phyloP scores from a whole-genome alignment of 1,139 yeast species.

The Casaregolazyma lundiana region DNA sequence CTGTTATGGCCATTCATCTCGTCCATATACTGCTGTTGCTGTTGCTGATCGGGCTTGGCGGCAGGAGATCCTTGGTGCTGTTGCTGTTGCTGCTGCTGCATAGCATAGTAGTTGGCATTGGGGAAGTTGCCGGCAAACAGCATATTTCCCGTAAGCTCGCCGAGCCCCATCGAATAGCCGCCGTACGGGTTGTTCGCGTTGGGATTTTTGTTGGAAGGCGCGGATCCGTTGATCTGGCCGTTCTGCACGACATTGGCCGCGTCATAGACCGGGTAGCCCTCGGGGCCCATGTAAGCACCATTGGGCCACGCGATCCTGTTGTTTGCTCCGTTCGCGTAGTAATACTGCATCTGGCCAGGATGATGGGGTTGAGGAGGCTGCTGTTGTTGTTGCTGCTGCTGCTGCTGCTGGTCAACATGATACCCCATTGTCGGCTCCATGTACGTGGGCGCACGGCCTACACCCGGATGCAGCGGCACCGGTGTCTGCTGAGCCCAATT shows the following conservation, averaged over 20 bases:
- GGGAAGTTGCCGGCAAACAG: slow-evolving; percentile 7
- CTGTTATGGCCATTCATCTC: slow-evolving; percentile 3
- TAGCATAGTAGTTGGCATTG: slow-evolving; percentile 4
- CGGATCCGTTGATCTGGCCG: slow-evolving; percentile 8
- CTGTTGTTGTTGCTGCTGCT: slow-evolving; percentile 14
- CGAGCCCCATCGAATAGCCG: slow-evolving; percentile 3
- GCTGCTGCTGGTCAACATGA: slow-evolving; percentile 8
- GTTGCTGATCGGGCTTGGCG: slow-evolving; percentile 8
- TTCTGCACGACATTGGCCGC: slow-evolving; percentile 10
- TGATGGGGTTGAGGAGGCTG: slow-evolving; percentile 11
- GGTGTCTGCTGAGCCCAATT: slow-evolving; percentile 10
- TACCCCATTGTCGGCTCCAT: slow-evolving; percentile 10
- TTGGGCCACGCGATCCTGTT: slow-evolving; percentile 8
- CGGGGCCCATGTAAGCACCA: slow-evolving; percentile 10
- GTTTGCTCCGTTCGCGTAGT: slow-evolving; percentile 8
- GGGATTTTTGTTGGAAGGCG: slow-evolving; percentile 9
- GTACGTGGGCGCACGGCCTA: slow-evolving; percentile 7
- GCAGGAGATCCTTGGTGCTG: slow-evolving; percentile 3
- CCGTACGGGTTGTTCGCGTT: slow-evolving; percentile 4
- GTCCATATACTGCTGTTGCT: slow-evolving; percentile 11
- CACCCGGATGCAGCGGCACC: slow-evolving; percentile 9
- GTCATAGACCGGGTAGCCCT: slow-evolving; percentile 12
- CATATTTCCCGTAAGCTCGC: slow-evolving; percentile 5
- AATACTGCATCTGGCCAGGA: slow-evolving; percentile 14
- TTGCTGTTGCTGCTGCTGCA: slow-evolving; percentile 13